These are phyloP conservation scores for Torulaspora microellipsoides DNA, from an alignment of 805 yeast species.

Conservation along the genomic window DNA sequence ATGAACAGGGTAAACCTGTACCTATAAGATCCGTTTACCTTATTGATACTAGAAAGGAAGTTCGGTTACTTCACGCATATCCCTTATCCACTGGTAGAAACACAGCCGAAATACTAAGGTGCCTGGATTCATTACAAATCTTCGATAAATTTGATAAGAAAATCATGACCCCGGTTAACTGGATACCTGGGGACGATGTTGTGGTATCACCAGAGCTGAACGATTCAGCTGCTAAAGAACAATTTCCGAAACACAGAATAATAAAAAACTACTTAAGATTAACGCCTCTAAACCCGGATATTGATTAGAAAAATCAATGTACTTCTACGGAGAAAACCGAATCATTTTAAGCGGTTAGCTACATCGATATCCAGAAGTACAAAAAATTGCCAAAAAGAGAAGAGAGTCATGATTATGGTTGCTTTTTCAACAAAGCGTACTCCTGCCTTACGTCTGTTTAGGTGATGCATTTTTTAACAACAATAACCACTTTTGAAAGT, in stretches of 20 bases:
- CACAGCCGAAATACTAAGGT: conserved; percentile 69
- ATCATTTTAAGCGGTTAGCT: no score
- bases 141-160: conserved; percentile 49
- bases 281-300: conserved; percentile 36
- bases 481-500: no score
- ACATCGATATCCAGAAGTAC: no score
- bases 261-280: conserved; percentile 62
- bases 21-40: conserved; percentile 70
- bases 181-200: conserved; percentile 72
- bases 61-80: conserved; percentile 59
- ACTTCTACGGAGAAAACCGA: no score
- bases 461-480: no score
- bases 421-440: no score
- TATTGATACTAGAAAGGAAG: conserved; percentile 61
- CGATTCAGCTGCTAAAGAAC: conserved; percentile 53
- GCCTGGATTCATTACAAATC: conserved; percentile 63
- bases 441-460: no score
- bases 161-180: conserved; percentile 65
- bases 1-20: conserved; percentile 57
- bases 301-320: no score
- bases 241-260: conserved; percentile 58
- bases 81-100: conserved; percentile 75
- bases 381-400: no score
- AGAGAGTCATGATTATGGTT: no score
- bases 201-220: conserved; percentile 64